Conservation (phyloP, 768 basidiomycete species). For the Mycena filopes region DNA sequence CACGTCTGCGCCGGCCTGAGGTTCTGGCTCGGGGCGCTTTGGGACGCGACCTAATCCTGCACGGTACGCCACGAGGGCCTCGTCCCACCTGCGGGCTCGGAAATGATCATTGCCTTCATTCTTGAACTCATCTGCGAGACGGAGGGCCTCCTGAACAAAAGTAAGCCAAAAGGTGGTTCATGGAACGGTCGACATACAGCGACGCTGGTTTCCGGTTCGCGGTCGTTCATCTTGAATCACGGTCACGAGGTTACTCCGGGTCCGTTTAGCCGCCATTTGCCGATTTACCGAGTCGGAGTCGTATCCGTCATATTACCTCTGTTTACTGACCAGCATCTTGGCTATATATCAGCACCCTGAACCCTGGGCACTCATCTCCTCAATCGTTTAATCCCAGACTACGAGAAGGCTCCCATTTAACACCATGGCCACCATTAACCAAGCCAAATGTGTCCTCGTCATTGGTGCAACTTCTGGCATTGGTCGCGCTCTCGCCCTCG, state of each 20-base stretch:
- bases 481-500: constrained; percentile 64
- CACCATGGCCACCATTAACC: constrained; percentile 47
- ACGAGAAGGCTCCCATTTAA: not conserved
- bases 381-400: not conserved
- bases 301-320: too few relatives aligned
- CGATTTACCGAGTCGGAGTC: too few relatives aligned
- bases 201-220: constrained; percentile 6
- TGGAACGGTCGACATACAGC: constrained; percentile 2
- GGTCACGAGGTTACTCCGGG: constrained; percentile 11
- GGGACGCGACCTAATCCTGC: constrained; percentile 77
- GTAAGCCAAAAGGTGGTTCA: constrained; percentile 15
- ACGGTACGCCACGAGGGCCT: constrained; percentile 77
- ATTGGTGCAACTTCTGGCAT: constrained; percentile 70
- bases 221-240: constrained; percentile 14
- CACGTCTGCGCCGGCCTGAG: constrained; percentile 30
- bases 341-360: too few relatives aligned
- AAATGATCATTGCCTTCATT: constrained; percentile 81
- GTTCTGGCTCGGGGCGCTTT: constrained; percentile 44
- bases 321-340: too few relatives aligned
- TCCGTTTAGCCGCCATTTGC: too few relatives aligned
- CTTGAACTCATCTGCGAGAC: constrained; percentile 72
- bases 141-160: constrained; percentile 52
- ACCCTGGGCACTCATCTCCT: not conserved
- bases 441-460: constrained; percentile 62
- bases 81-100: constrained; percentile 70